A percentile compares a stretch with the other conserved stretches of the same genome.
Conservation (phyloP, 441 rosid genomes). For the Hypseocharis bilobata region DNA sequence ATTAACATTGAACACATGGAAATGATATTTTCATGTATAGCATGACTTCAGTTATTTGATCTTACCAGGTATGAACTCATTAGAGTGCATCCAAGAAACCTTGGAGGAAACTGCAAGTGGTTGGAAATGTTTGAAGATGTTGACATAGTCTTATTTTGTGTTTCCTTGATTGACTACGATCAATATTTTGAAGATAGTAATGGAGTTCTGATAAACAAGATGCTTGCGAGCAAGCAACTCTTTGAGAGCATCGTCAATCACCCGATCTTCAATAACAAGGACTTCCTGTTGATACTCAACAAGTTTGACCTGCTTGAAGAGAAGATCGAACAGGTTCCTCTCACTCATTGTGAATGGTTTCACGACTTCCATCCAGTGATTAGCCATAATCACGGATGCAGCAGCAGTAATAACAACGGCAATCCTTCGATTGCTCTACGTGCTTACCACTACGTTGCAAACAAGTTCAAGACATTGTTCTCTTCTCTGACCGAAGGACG, state of each 20-base stretch:
- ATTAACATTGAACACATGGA: no score
- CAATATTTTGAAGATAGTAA: constrained; percentile 33
- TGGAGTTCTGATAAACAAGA: constrained; percentile 45
- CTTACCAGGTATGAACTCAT: constrained; percentile 47
- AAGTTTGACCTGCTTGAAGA: constrained; percentile 51
- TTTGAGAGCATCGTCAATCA: constrained; percentile 40
- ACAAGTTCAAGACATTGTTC: constrained; percentile 48
- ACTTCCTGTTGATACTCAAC: constrained; percentile 47
- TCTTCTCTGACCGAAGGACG: constrained; percentile 27
- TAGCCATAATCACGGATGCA: constrained; percentile 32
- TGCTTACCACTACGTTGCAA: constrained; percentile 46
- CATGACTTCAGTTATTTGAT: neutral
- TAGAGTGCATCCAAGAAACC: constrained; percentile 45
- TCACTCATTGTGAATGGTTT: constrained; percentile 51
- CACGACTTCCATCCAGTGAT: constrained; percentile 44
- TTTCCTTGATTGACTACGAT: constrained; percentile 43
- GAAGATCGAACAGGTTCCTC: constrained; percentile 41
- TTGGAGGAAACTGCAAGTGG: constrained; percentile 54
- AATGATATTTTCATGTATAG: no score
- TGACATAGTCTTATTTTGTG: constrained; percentile 41
- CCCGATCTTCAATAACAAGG: constrained; percentile 37
- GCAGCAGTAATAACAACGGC: constrained; percentile 18
- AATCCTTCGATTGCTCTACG: constrained; percentile 39
- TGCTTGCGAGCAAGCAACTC: constrained; percentile 45
- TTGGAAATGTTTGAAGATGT: constrained; percentile 56